These are phyloP conservation scores for Eucalyptus grandis DNA, from an alignment of 345 rosid species.

Conservation along the genomic window DNA sequence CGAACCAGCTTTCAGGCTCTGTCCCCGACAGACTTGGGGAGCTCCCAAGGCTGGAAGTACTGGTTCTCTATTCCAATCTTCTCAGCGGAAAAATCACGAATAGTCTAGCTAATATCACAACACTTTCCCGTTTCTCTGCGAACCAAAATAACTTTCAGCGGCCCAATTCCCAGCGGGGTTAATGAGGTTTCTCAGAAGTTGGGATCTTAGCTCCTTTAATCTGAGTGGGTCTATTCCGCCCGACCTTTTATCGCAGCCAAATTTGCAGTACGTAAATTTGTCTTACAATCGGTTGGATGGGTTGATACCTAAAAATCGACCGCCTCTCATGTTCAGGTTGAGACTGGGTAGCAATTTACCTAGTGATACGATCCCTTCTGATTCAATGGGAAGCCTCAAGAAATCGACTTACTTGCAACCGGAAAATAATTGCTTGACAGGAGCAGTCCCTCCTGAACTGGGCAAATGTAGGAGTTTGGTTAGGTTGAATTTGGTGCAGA, in stretches of 20 bases:
- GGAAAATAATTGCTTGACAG: constrained; percentile 47
- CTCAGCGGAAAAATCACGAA: constrained; percentile 36
- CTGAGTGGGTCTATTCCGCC: constrained; percentile 32
- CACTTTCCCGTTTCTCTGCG: constrained; percentile 48
- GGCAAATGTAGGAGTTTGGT: constrained; percentile 12
- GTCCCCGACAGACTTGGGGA: constrained; percentile 36
- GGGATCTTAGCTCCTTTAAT: constrained; percentile 57
- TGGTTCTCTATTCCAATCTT: constrained; percentile 39
- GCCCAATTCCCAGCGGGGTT: constrained; percentile 35
- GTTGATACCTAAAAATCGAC: constrained; percentile 24
- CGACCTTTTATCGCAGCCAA: constrained; percentile 19
- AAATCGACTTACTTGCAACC: constrained; percentile 51
- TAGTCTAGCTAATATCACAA: constrained; percentile 18
- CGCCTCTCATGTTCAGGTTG: constrained; percentile 41
- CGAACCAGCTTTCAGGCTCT: constrained; percentile 26
- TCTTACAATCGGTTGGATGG: constrained; percentile 37
- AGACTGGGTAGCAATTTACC: constrained; percentile 57
- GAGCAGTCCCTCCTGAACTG: constrained; percentile 29
- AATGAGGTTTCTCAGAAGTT: constrained; percentile 20
- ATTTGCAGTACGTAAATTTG: constrained; percentile 37
- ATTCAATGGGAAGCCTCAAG: constrained; percentile 1
- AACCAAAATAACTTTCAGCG: constrained; percentile 35
- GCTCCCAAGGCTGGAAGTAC: constrained; percentile 28
- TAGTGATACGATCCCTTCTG: constrained; percentile 18
- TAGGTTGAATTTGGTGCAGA: constrained; percentile 42